These are phyloP conservation scores for Sphaerostilbella broomeana DNA, from an alignment of 2,329 filamentous ascomycete genomes.

Conservation along the genomic window DNA sequence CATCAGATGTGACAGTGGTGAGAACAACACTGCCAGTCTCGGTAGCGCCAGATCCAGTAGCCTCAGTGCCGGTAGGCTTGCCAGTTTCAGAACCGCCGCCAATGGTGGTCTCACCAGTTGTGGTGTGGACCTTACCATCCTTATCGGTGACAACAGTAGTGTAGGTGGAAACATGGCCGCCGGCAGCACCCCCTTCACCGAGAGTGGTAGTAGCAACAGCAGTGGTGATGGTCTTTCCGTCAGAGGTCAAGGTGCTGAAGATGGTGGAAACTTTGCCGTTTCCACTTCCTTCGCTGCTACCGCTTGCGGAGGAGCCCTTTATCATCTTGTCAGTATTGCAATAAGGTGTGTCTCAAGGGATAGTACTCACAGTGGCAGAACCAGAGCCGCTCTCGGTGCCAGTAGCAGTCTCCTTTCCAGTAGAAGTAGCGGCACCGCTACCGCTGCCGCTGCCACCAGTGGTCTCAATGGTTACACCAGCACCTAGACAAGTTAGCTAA, in stretches of 20 bases:
- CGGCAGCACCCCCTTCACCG: conserved; percentile 16
- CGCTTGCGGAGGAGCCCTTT: no score
- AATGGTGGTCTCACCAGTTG: conserved; percentile 22
- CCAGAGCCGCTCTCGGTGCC: neutral
- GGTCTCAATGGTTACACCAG: conserved; percentile 29
- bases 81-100: conserved; percentile 16
- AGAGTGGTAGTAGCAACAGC: conserved; percentile 32
- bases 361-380: conserved; percentile 3
- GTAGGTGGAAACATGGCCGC: conserved; percentile 15
- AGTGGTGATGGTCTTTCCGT: conserved; percentile 26
- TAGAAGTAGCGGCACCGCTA: conserved; percentile 3
- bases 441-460: neutral
- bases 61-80: conserved; percentile 13
- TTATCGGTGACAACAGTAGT: conserved; percentile 19
- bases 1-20: conserved; percentile 21
- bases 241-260: conserved; percentile 31
- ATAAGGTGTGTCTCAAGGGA: no score
- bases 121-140: conserved; percentile 20
- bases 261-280: conserved; percentile 28
- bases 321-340: no score
- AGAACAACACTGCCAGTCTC: conserved; percentile 14
- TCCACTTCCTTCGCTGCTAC: neutral
- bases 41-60: conserved; percentile 1
- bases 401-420: neutral
- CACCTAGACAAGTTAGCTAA: conserved; percentile 21